phyloP scores from a whole-genome alignment of 2,329 filamentous ascomycete genomes.

The Lasiodiplodia sp. region DNA sequence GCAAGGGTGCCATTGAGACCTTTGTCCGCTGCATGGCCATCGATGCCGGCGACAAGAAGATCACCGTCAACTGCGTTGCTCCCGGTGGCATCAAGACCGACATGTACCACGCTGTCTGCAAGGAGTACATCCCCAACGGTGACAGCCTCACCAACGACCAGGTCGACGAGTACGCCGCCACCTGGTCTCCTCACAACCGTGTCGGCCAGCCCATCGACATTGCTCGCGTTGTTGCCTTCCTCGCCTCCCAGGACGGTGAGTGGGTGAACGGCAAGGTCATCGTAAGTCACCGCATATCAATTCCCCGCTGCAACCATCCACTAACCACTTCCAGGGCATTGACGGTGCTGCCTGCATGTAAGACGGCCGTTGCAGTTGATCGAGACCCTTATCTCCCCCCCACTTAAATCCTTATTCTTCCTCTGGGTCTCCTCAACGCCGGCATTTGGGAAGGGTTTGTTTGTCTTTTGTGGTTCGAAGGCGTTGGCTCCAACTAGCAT shows the following conservation, averaged over 20 bases:
- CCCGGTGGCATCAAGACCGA: constrained; percentile 64
- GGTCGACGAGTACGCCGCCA: constrained; percentile 68
- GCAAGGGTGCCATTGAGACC: constrained; percentile 63
- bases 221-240: constrained; percentile 68
- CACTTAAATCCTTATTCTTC: not conserved
- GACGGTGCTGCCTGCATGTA: constrained; percentile 54
- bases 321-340: constrained; percentile 19
- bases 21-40: constrained; percentile 63
- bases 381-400: not conserved
- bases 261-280: constrained; percentile 64
- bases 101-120: constrained; percentile 69
- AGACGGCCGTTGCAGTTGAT: constrained; percentile 21
- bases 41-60: constrained; percentile 62
- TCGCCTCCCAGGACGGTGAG: constrained; percentile 65
- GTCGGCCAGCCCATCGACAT: constrained; percentile 73
- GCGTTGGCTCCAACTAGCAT: constrained; percentile 18
- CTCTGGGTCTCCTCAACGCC: not conserved
- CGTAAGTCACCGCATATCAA: constrained; percentile 18
- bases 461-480: not conserved
- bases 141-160: constrained; percentile 63
- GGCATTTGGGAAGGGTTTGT: not conserved
- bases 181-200: constrained; percentile 70
- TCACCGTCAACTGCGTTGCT: constrained; percentile 67
- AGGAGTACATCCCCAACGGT: constrained; percentile 67
- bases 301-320: constrained; percentile 36